Percentiles rank a stretch among this genome's conserved stretches.
These are phyloP conservation scores for Aquilaria yunnanensis DNA, from an alignment of 345 rosid genomes.

Conservation along the genomic window DNA sequence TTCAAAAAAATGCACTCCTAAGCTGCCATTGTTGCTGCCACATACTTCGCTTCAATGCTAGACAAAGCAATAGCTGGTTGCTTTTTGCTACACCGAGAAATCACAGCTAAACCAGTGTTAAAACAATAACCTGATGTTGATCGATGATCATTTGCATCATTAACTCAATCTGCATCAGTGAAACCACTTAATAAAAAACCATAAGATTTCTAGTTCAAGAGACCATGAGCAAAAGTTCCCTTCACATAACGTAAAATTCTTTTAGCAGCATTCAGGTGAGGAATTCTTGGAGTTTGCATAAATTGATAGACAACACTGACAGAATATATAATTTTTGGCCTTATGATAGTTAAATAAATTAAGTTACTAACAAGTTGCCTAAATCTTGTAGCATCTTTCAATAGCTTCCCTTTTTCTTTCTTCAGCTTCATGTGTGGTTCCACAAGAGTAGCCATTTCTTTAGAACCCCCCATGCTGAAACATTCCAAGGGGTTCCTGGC, in stretches of 20 bases:
- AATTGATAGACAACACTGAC: conserved; percentile 5
- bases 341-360: conserved; percentile 16
- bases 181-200: not conserved
- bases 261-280: not conserved
- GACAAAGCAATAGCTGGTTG: not conserved
- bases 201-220: not conserved
- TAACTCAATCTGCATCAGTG: not conserved
- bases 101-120: not conserved
- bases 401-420: not conserved
- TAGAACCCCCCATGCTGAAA: not conserved
- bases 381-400: not conserved
- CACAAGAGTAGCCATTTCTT: conserved; percentile 9
- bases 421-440: not conserved
- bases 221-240: not conserved
- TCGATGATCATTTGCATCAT: not conserved
- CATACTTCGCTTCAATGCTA: not conserved
- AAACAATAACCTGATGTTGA: not conserved
- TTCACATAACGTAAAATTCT: conserved; percentile 1
- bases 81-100: conserved; percentile 5
- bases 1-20: conserved; percentile 7
- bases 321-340: not conserved
- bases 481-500: conserved; percentile 6
- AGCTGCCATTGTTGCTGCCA: conserved; percentile 5
- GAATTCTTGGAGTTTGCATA: not conserved
- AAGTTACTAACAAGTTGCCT: conserved; percentile 5